A percentile compares a stretch with the other conserved stretches of the same genome.
phyloP scores from a whole-genome alignment of 1,139 yeast species.

The Tardiomyces depauwii region DNA sequence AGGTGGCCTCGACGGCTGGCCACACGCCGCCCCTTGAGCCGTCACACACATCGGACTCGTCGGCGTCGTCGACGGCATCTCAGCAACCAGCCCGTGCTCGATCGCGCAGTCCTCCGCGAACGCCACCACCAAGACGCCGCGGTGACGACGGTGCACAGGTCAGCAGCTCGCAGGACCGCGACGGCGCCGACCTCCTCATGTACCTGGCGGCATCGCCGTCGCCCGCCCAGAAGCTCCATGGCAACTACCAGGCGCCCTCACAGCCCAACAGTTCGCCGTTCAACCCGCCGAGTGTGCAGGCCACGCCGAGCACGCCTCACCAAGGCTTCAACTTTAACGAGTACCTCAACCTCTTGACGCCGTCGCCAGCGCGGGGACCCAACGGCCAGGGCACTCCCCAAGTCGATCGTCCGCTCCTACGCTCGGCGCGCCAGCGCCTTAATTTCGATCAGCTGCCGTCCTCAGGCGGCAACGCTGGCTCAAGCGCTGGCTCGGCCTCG shows the following conservation, averaged over 20 bases:
- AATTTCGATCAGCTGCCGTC: neutral
- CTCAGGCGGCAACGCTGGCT: neutral
- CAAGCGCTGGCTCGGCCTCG: neutral
- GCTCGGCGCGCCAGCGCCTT: conserved; percentile 17
- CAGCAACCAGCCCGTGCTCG: no score
- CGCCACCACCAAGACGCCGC: no score
- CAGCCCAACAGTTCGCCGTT: conserved; percentile 4
- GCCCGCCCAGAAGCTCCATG: conserved; percentile 33
- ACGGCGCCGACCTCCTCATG: conserved; percentile 76
- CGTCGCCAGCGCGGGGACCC: conserved; percentile 38
- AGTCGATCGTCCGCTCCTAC: conserved; percentile 22
- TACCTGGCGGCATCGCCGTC: conserved; percentile 82
- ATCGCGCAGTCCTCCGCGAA: no score
- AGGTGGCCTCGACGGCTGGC: no score
- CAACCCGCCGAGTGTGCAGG: conserved; percentile 5
- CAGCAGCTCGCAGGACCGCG: conserved; percentile 27
- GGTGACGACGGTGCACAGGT: no score
- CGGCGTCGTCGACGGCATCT: no score
- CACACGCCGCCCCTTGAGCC: no score
- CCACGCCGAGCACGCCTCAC: conserved; percentile 16
- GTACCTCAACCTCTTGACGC: conserved; percentile 67
- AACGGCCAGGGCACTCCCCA: conserved; percentile 2
- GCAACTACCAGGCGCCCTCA: neutral
- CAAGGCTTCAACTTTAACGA: conserved; percentile 75
- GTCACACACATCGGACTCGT: no score